Base-by-base conservation (phyloP, 2,329 filamentous ascomycete genomes). In the Xylariaceae sp. region DNA sequence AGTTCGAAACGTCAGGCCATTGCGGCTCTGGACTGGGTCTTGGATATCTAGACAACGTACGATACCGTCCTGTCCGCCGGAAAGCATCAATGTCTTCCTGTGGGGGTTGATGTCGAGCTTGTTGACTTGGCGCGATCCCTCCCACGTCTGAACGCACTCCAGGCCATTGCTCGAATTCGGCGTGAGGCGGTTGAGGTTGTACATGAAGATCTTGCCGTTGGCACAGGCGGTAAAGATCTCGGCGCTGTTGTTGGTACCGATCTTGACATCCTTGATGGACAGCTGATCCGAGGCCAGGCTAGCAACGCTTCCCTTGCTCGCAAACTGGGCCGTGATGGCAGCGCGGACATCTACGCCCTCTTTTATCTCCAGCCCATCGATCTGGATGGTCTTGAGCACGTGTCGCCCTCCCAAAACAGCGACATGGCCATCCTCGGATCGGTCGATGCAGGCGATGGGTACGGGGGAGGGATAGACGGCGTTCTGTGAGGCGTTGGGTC, bases 51-150 rank as follows among this genome's bases (percentile, higher is more conserved):
- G 85, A 56, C 79, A 78, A 42, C 82, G 81, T 31, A 84, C 79
- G 11, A 81, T 75, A 42, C 83, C 82, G 66, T 87, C 83, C 63
- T 86, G 82, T 48, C 83, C 83, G 6, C 83, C 83, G 0, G 83
- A 84, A 3, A 86, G 71, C 11, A 87, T 66, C 69, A 75, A 82
- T 7, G 77, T 79, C 47, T 76, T 75, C 36, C 75, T 70, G 59
- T 84, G 81, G 0, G 83, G 83, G 56, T 83, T 86, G 56, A 86
- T 78, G 57, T 84, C 82, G 10, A 87, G 71, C 31, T 80, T 78
- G 58, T 86, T 85, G 58, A 87, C 76, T 69, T 86, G 83, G 3
- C 83, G 77, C 42, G 79, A 78, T 59, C 86, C 83, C 60, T 86
- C 83, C 42, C 78, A 75, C 46, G 75, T 80, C 64, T 84, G 78